These are phyloP conservation scores for Niebla homalea DNA, from an alignment of 495 filamentous ascomycete genomes.

Conservation along the genomic window DNA sequence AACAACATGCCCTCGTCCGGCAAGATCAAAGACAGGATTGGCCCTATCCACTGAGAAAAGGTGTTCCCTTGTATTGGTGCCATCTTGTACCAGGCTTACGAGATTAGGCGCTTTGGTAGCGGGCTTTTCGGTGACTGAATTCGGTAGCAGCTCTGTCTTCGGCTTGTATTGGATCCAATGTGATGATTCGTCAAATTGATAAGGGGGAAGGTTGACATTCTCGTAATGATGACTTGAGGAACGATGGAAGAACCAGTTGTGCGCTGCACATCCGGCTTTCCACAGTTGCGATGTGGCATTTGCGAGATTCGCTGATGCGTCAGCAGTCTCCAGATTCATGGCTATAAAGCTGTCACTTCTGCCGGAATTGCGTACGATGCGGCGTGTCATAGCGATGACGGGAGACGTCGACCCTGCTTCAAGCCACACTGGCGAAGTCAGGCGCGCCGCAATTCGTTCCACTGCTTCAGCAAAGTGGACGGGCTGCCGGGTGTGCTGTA, in stretches of 20 bases:
- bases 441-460: constrained; percentile 25
- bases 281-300: constrained; percentile 34
- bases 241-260: constrained; percentile 36
- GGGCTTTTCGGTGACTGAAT: background rate
- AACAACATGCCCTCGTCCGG: constrained; percentile 25
- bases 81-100: background rate
- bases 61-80: background rate
- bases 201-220: constrained; percentile 34
- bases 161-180: constrained; percentile 24
- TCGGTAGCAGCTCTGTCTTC: background rate
- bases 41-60: constrained; percentile 4
- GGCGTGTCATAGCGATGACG: constrained; percentile 31
- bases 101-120: background rate
- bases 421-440: constrained; percentile 28
- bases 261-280: constrained; percentile 26
- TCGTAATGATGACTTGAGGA: constrained; percentile 25
- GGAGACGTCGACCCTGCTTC: constrained; percentile 40
- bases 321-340: constrained; percentile 26
- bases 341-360: constrained; percentile 24
- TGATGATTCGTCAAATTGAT: constrained; percentile 36
- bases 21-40: background rate
- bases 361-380: constrained; percentile 15
- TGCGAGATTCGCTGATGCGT: constrained; percentile 20
- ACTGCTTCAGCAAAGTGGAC: constrained; percentile 40
- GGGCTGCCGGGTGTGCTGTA: constrained; percentile 33